phyloP scores from a whole-genome alignment of 345 rosid species.

The Eucalyptus urophylla region DNA sequence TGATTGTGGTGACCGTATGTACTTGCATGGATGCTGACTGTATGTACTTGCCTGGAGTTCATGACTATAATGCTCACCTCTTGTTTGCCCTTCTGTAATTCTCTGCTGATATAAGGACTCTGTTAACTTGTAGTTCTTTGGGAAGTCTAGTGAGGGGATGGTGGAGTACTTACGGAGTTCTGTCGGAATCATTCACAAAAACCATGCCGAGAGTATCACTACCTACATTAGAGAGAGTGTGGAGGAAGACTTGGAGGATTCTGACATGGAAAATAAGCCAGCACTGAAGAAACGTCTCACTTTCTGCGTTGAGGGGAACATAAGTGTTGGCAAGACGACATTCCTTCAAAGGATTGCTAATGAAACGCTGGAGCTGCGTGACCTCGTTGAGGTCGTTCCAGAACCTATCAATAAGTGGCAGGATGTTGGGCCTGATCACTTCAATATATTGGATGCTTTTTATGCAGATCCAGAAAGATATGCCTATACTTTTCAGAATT shows the following conservation, averaged over 20 bases:
- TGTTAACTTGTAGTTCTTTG: slow-evolving; percentile 38
- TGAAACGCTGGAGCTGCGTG: slow-evolving; percentile 86
- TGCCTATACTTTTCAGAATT: slow-evolving; percentile 98
- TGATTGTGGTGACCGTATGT: neutral
- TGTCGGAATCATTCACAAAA: slow-evolving; percentile 81
- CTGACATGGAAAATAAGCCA: slow-evolving; percentile 20
- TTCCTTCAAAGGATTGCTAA: slow-evolving; percentile 93
- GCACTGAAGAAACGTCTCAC: slow-evolving; percentile 55
- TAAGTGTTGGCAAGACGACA: slow-evolving; percentile 95
- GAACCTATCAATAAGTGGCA: slow-evolving; percentile 98
- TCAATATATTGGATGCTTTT: slow-evolving; percentile 82
- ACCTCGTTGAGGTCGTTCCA: slow-evolving; percentile 96
- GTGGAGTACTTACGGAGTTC: slow-evolving; percentile 85
- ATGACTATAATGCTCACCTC: neutral
- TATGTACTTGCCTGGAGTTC: neutral
- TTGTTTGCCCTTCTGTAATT: neutral
- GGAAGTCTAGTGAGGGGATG: slow-evolving; percentile 70
- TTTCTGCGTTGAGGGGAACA: slow-evolving; percentile 94
- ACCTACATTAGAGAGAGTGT: slow-evolving; percentile 77
- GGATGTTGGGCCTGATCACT: slow-evolving; percentile 95
- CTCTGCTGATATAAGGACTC: neutral
- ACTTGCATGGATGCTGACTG: neutral
- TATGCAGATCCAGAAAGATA: slow-evolving; percentile 90
- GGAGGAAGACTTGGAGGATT: slow-evolving; percentile 75
- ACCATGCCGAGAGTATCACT: slow-evolving; percentile 95